A percentile compares a stretch with the other conserved stretches of the same genome.
These are phyloP conservation scores for Penicillium verrucosum DNA, from an alignment of 2,329 filamentous ascomycete species.

Conservation along the genomic window DNA sequence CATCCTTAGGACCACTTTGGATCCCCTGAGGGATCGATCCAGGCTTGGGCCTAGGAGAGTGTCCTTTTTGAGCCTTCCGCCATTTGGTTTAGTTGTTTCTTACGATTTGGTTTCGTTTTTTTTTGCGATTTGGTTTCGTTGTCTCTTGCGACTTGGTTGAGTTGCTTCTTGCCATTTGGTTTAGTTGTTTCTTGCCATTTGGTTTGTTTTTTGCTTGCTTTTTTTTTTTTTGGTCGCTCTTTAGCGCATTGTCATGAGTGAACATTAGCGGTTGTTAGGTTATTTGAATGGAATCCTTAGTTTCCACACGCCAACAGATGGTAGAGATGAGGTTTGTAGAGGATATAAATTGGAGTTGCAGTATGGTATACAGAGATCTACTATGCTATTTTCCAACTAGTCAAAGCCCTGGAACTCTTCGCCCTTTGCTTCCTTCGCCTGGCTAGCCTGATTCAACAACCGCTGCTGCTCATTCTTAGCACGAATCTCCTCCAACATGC, in stretches of 20 bases:
- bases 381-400: slow-evolving; percentile 14
- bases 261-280: not conserved
- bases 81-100: not conserved
- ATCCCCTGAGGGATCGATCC: not conserved
- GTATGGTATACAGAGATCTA: not conserved
- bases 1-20: not conserved
- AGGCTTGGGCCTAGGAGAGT: not conserved
- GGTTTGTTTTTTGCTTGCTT: not conserved
- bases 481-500: slow-evolving; percentile 63
- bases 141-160: too few relatives aligned
- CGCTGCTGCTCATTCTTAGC: slow-evolving; percentile 48
- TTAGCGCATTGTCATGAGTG: not conserved
- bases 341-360: not conserved
- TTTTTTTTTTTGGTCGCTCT: not conserved
- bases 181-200: too few relatives aligned
- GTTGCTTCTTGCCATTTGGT: too few relatives aligned
- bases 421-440: slow-evolving; percentile 13
- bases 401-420: slow-evolving; percentile 61
- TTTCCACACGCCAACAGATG: not conserved
- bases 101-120: too few relatives aligned
- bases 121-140: too few relatives aligned
- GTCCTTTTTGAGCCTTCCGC: not conserved
- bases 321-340: not conserved
- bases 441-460: slow-evolving; percentile 13
- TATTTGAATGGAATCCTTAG: not conserved